phyloP scores from a whole-genome alignment of 805 yeast species.

The Starmerella cellae region DNA sequence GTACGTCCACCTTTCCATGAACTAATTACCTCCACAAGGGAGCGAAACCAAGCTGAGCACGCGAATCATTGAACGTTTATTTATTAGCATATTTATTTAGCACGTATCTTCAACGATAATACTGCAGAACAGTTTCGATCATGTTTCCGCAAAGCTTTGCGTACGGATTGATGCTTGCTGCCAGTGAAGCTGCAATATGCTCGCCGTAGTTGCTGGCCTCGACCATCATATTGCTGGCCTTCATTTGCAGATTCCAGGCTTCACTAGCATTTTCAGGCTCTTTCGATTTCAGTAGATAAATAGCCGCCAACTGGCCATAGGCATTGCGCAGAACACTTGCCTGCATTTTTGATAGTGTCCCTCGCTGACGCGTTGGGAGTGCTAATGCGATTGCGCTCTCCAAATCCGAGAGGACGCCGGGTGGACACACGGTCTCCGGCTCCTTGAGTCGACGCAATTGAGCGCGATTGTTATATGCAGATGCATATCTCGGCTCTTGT shows the following conservation, averaged over 20 bases:
- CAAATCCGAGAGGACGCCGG: slow-evolving; percentile 17
- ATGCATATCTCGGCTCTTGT: slow-evolving; percentile 24
- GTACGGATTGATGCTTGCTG: slow-evolving; percentile 26
- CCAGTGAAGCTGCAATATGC: slow-evolving; percentile 21
- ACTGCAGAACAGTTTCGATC: slow-evolving; percentile 16
- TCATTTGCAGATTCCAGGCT: slow-evolving; percentile 24
- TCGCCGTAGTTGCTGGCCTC: slow-evolving; percentile 27
- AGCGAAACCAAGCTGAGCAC: no score
- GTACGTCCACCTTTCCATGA: background rate
- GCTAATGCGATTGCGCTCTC: slow-evolving; percentile 24
- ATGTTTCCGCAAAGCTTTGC: slow-evolving; percentile 28
- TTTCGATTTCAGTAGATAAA: slow-evolving; percentile 19
- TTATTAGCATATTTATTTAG: no score
- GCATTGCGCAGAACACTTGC: slow-evolving; percentile 26
- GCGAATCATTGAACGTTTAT: no score
- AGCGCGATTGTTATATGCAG: slow-evolving; percentile 28
- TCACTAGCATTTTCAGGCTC: slow-evolving; percentile 6
- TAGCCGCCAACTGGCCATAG: slow-evolving; percentile 24
- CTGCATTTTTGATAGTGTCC: slow-evolving; percentile 22
- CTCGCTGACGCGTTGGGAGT: slow-evolving; percentile 9
- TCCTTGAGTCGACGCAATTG: slow-evolving; percentile 15
- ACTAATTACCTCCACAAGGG: no score
- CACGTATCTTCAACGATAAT: background rate
- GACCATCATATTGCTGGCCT: slow-evolving; percentile 23
- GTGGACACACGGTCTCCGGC: background rate